Evolutionary conservation across 495 filamentous ascomycete genomes (phyloP).

Genomic region (Astrocystis sublimbata): DNA sequence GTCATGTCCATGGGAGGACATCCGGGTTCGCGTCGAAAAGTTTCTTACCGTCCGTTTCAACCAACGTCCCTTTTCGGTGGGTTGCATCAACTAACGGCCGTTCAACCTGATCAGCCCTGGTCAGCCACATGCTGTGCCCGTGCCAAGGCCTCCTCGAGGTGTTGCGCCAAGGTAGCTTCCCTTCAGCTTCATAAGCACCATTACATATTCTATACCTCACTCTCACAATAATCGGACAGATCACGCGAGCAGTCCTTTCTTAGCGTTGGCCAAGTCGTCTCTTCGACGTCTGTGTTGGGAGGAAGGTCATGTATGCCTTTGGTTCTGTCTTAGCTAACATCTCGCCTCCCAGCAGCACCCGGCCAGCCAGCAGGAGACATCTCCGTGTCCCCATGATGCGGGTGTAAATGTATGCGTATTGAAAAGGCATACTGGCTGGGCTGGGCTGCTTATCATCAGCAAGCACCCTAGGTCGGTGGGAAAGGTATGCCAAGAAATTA

Average conservation of each 20-base stretch:
- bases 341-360: background rate
- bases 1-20: too few relatives aligned
- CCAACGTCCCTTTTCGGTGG: background rate
- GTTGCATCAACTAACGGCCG: constrained; percentile 20
- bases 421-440: too few relatives aligned
- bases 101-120: constrained; percentile 19
- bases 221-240: background rate
- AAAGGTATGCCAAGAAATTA: background rate
- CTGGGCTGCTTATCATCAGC: background rate
- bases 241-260: constrained; percentile 16
- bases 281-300: background rate
- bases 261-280: background rate
- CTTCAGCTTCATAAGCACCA: constrained; percentile 20
- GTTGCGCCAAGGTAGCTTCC: constrained; percentile 14
- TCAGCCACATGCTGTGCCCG: constrained; percentile 13
- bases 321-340: background rate
- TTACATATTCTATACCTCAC: background rate
- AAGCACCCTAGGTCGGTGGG: too few relatives aligned
- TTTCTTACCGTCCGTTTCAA: too few relatives aligned
- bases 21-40: too few relatives aligned
- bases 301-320: background rate
- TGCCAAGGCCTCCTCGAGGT: constrained; percentile 11
- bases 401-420: background rate
- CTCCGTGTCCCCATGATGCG: too few relatives aligned
- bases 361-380: background rate